Percentiles rank a stretch among this genome's conserved stretches.
Evolutionary conservation across 129 eudicot genomes (phyloP).

Genomic region (Glebionis coronaria): DNA sequence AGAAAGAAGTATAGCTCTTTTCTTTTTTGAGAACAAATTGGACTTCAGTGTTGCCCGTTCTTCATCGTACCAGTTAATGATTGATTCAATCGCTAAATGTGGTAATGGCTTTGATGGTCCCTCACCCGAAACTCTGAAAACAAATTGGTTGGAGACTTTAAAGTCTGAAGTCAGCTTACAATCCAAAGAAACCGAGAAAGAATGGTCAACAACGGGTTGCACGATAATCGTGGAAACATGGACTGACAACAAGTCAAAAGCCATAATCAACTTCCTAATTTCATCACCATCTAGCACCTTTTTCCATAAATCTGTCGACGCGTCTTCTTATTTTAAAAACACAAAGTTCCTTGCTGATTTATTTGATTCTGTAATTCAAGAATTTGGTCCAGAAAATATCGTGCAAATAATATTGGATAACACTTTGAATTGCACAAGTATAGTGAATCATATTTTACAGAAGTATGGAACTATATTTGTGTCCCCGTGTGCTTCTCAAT

Average conservation of each 20-base stretch:
- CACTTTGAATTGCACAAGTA: slow-evolving; percentile 57
- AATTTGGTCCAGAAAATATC: slow-evolving; percentile 75
- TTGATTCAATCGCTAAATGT: slow-evolving; percentile 69
- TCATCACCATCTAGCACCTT: slow-evolving; percentile 86
- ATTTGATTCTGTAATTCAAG: slow-evolving; percentile 81
- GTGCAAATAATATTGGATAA: slow-evolving; percentile 83
- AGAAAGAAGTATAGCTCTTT: slow-evolving; percentile 80
- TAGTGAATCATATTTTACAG: slow-evolving; percentile 71
- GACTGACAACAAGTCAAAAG: slow-evolving; percentile 85
- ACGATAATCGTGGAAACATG: slow-evolving; percentile 89
- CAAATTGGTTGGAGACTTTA: slow-evolving; percentile 68
- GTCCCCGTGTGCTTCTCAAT: slow-evolving; percentile 90
- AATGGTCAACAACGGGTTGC: slow-evolving; percentile 90
- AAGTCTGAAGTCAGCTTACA: slow-evolving; percentile 61
- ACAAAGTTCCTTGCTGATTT: slow-evolving; percentile 59
- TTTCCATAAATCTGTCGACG: slow-evolving; percentile 89
- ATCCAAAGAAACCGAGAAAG: slow-evolving; percentile 71
- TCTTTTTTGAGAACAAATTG: slow-evolving; percentile 86
- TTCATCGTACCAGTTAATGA: slow-evolving; percentile 75
- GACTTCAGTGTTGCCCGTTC: slow-evolving; percentile 86
- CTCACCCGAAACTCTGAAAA: slow-evolving; percentile 64
- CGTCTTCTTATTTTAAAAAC: slow-evolving; percentile 70
- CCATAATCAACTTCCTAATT: slow-evolving; percentile 72
- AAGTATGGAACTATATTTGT: slow-evolving; percentile 68
- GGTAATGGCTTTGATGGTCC: slow-evolving; percentile 64